Evolutionary conservation across 1,284 basidiomycete genomes (phyloP).

Genomic region (Microbotryum intermedium): DNA sequence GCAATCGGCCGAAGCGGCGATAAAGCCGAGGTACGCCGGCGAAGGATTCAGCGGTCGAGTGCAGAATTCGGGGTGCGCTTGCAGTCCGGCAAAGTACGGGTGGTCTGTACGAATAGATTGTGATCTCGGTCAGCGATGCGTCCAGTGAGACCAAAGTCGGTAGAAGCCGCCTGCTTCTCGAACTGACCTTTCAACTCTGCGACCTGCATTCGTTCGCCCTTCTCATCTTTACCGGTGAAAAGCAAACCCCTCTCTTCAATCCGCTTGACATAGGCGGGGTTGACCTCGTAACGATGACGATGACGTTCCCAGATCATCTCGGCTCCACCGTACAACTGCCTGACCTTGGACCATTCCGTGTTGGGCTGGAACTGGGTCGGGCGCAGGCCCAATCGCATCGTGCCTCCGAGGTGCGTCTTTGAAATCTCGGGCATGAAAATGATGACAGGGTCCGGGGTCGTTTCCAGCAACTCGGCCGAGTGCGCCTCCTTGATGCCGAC

Average conservation of each 20-base stretch:
- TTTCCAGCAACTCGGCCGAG: slow-evolving; percentile 69
- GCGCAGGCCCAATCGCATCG: slow-evolving; percentile 91
- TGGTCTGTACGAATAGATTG: slow-evolving; percentile 54
- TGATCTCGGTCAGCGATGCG: background rate
- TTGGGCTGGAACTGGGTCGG: slow-evolving; percentile 76
- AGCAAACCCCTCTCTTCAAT: slow-evolving; percentile 62
- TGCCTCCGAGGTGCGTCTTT: slow-evolving; percentile 95
- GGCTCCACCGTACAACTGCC: slow-evolving; percentile 76
- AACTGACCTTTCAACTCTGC: slow-evolving; percentile 70
- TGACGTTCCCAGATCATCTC: slow-evolving; percentile 92
- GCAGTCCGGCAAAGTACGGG: slow-evolving; percentile 88
- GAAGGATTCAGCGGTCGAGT: slow-evolving; percentile 97
- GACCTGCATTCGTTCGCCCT: slow-evolving; percentile 95
- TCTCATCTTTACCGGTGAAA: slow-evolving; percentile 92
- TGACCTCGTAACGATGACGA: slow-evolving; percentile 94
- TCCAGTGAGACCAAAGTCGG: background rate
- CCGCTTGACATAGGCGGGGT: slow-evolving; percentile 72
- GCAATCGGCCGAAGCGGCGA: slow-evolving; percentile 74
- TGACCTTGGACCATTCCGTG: slow-evolving; percentile 56
- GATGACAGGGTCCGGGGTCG: slow-evolving; percentile 60
- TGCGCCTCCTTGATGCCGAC: slow-evolving; percentile 71
- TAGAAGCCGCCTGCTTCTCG: no score
- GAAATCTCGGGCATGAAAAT: slow-evolving; percentile 99
- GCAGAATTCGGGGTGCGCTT: slow-evolving; percentile 98
- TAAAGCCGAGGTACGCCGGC: slow-evolving; percentile 91